A percentile compares a stretch with the other conserved stretches of the same genome.
These are phyloP conservation scores for Orbilia ellipsospora DNA, from an alignment of 2,329 filamentous ascomycete species.

Conservation along the genomic window DNA sequence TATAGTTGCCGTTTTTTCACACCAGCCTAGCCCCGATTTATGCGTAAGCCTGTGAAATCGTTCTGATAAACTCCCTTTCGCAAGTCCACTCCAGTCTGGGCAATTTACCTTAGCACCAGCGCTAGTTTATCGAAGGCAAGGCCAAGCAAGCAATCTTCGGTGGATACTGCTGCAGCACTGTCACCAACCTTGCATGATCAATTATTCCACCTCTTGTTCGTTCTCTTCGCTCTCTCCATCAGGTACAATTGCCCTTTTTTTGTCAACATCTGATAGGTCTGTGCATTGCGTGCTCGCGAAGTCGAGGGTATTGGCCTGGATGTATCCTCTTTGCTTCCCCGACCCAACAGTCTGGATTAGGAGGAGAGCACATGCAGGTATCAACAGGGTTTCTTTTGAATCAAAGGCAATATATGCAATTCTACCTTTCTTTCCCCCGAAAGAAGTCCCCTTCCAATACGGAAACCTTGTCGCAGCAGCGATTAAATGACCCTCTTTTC, in stretches of 20 bases:
- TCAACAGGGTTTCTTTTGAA: too few species aligned
- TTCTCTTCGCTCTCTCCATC: background rate
- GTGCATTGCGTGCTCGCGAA: background rate
- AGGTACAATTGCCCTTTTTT: too few species aligned
- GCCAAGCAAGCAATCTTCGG: background rate
- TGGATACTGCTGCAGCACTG: background rate
- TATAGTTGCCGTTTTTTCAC: constrained; percentile 1
- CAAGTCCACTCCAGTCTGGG: too few species aligned
- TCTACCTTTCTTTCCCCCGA: too few species aligned
- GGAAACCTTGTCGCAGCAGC: constrained; percentile 20
- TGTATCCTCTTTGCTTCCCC: constrained; percentile 18
- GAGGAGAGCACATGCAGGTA: background rate
- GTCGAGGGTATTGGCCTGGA: constrained; percentile 6
- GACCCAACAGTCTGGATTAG: constrained; percentile 21
- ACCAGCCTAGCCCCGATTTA: background rate
- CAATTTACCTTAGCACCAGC: too few species aligned
- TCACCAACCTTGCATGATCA: background rate
- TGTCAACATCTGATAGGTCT: constrained; percentile 15
- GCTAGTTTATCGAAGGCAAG: background rate
- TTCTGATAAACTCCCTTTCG: too few species aligned
- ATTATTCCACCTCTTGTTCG: background rate
- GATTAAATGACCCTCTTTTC: too few species aligned
- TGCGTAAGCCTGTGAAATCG: too few species aligned
- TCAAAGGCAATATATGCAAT: too few species aligned
- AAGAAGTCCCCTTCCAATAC: background rate